Base-by-base conservation (phyloP, 257 asterid genomes). In the Solanum appendiculatum region DNA sequence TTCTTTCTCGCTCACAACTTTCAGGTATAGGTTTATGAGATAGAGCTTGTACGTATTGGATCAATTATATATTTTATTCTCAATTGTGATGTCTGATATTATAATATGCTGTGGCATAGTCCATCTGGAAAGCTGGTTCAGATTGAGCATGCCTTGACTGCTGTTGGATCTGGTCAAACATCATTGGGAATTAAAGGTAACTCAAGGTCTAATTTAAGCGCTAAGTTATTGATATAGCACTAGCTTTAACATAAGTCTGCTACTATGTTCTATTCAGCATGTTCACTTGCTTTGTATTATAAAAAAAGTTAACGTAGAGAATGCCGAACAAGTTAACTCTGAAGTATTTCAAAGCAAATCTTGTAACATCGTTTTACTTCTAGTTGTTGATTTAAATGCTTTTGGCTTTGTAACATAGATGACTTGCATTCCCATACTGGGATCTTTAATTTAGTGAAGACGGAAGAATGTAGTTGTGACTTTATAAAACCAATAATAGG, bases 81-180 rank as follows among this genome's bases (percentile, higher is more conserved):
- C 5, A 44, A 51, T 44, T 15, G 9, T 64, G 20, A 42, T 72
- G n/a, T 64, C n/a, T 33, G 39, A 80, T 39, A 37, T 83, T 83
- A 84, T 14, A 31, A n/a, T 75, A 75, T 75, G n/a, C 4, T 21
- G 58, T 75, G 83, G 12, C n/a, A 13, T 12, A 73, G 99, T 66
- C 99, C 99, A 68, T 97, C 99, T 9, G 99, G 99, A 40, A 97
- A 97, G 92, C 95, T 97, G 88, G 99, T 96, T 90, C 99, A 97
- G 91, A 97, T 97, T 83, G 99, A 97, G 86, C 99, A 97, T 82
- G 99, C 99, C 75, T 90, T 97, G 89, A 97, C 99, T 8, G 99
- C 99, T 2, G 99, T 97, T 85, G 99, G 99, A 69, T 97, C 99
- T 86, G 99, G 99, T 80, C 99, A 97, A 91, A 97, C 99, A 36